Evolutionary conservation across 2,329 filamentous ascomycete species (phyloP).

Genomic region (Penicillium psychrosexuale): DNA sequence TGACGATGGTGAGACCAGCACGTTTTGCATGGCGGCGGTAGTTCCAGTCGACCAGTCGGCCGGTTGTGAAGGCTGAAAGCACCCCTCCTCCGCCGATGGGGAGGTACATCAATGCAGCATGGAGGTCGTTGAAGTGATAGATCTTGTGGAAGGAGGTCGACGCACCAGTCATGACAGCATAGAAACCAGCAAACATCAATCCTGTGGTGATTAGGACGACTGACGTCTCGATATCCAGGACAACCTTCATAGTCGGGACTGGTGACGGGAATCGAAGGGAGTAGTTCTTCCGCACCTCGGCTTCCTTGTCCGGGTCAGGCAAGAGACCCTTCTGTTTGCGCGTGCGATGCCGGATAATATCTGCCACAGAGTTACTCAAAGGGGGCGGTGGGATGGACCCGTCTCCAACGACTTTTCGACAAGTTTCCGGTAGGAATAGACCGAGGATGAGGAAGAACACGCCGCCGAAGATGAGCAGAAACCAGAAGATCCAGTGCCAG

Average conservation of each 20-base stretch:
- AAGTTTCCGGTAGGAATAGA: slow-evolving; percentile 55
- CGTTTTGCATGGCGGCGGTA: slow-evolving; percentile 64
- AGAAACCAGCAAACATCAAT: slow-evolving; percentile 49
- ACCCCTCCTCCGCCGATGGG: slow-evolving; percentile 25
- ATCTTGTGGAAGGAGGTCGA: slow-evolving; percentile 47
- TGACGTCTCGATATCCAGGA: slow-evolving; percentile 37
- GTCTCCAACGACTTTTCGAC: slow-evolving; percentile 40
- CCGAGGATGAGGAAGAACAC: slow-evolving; percentile 55
- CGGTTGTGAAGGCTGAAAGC: slow-evolving; percentile 38
- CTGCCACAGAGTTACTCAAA: slow-evolving; percentile 24
- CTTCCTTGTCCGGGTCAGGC: slow-evolving; percentile 6
- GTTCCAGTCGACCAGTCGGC: slow-evolving; percentile 66
- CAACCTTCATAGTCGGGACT: slow-evolving; percentile 35
- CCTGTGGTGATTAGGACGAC: slow-evolving; percentile 40
- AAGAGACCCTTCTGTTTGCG: slow-evolving; percentile 16
- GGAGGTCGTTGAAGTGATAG: slow-evolving; percentile 49
- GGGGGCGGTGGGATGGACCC: slow-evolving; percentile 31
- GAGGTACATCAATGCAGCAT: slow-evolving; percentile 43
- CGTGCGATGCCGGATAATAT: slow-evolving; percentile 20
- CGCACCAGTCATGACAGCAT: slow-evolving; percentile 46
- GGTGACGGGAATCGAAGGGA: slow-evolving; percentile 37
- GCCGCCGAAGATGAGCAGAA: slow-evolving; percentile 54
- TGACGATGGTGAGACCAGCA: slow-evolving; percentile 60
- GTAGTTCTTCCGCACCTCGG: slow-evolving; percentile 14
- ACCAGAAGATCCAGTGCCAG: slow-evolving; percentile 66